Percentiles rank a stretch among this genome's conserved stretches.
Conservation (phyloP, 306 rosid species). For the Mucuna pruriens region DNA sequence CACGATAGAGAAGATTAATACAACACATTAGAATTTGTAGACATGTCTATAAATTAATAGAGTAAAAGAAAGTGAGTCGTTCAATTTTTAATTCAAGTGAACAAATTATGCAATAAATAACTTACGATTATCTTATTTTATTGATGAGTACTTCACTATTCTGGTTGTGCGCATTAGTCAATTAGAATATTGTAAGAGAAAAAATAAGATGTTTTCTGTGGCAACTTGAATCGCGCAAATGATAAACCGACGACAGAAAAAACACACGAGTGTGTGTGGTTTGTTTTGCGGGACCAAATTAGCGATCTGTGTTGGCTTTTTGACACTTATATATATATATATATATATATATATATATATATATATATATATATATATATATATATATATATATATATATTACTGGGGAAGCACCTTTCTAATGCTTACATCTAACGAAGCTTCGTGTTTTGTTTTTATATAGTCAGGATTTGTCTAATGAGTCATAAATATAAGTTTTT, state of each 20-base stretch:
- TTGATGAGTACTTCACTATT: background rate
- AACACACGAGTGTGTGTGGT: background rate
- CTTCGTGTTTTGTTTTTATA: background rate
- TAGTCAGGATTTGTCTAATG: background rate
- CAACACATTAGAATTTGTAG: too few species aligned
- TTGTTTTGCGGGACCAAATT: conserved; percentile 14
- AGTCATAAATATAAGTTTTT: background rate
- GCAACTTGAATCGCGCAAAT: background rate
- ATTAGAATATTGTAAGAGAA: background rate
- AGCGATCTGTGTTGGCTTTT: background rate
- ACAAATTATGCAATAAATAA: too few species aligned
- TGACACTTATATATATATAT: background rate
- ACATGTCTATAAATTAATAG: too few species aligned
- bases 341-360: background rate
- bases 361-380: background rate
- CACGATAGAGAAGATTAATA: too few species aligned
- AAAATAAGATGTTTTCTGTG: background rate
- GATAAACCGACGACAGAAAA: background rate
- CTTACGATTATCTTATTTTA: too few species aligned
- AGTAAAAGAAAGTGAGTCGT: too few species aligned
- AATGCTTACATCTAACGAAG: background rate
- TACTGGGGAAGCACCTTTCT: background rate
- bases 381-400: background rate
- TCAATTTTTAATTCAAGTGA: too few species aligned
- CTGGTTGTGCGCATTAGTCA: background rate